Evolutionary conservation across 2,329 filamentous ascomycete genomes (phyloP).

Genomic region (Biscogniauxia sp.): DNA sequence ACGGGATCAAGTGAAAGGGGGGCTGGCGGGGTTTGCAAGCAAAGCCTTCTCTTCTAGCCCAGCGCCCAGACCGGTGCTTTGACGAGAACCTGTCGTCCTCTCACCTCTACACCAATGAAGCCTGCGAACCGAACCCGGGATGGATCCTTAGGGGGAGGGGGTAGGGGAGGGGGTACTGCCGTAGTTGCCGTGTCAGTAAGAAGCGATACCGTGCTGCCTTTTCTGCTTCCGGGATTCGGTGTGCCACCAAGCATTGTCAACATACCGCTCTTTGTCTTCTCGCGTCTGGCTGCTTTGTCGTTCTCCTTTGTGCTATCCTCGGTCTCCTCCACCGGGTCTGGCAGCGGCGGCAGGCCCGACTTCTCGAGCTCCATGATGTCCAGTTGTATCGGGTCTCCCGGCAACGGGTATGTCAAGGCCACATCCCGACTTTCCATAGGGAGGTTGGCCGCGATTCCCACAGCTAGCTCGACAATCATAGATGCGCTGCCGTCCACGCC

Average conservation of each 20-base stretch:
- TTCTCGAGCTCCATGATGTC: constrained; percentile 88
- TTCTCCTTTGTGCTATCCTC: constrained; percentile 38
- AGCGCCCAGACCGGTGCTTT: constrained; percentile 74
- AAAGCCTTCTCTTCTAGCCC: constrained; percentile 23
- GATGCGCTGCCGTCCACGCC: constrained; percentile 85
- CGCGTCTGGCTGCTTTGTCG: constrained; percentile 37
- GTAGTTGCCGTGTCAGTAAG: constrained; percentile 41
- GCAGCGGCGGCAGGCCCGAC: constrained; percentile 59
- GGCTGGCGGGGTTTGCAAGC: background rate
- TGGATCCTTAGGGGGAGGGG: constrained; percentile 42
- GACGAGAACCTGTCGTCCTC: constrained; percentile 70
- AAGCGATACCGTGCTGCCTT: constrained; percentile 35
- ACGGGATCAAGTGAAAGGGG: too few species aligned
- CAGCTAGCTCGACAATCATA: constrained; percentile 89
- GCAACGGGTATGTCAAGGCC: constrained; percentile 78
- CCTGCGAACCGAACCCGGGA: constrained; percentile 70
- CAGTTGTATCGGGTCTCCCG: constrained; percentile 67
- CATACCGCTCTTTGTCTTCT: constrained; percentile 51
- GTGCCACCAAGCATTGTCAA: constrained; percentile 33
- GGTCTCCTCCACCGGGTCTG: constrained; percentile 37
- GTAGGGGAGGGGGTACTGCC: constrained; percentile 27
- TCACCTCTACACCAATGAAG: constrained; percentile 72
- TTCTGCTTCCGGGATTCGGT: constrained; percentile 30
- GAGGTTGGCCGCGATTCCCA: constrained; percentile 81
- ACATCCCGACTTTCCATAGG: constrained; percentile 91